These are phyloP conservation scores for Silene uniflora DNA, from an alignment of 148 eudicot genomes.

Conservation along the genomic window DNA sequence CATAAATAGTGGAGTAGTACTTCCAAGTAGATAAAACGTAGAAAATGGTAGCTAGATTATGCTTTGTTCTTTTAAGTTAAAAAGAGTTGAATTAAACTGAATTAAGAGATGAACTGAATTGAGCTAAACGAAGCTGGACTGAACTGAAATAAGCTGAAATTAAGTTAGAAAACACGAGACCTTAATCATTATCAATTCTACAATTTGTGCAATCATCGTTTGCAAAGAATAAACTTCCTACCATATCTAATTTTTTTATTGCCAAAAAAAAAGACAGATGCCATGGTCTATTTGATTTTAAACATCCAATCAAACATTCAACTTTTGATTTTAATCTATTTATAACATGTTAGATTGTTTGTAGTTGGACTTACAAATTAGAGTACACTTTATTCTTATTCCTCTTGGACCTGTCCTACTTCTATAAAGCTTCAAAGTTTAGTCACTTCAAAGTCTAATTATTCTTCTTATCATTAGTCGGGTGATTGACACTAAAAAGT, in stretches of 20 bases:
- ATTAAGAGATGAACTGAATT: no score
- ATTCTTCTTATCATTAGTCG: slow-evolving; percentile 18
- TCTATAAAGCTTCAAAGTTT: slow-evolving; percentile 10
- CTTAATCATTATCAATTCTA: no score
- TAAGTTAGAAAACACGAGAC: no score
- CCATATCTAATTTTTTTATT: not conserved
- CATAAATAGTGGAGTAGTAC: no score
- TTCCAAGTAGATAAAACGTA: no score
- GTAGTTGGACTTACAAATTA: slow-evolving; percentile 1
- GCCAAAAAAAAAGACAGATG: not conserved
- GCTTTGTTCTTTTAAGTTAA: no score
- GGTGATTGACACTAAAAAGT: slow-evolving; percentile 1
- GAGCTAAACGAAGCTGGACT: no score
- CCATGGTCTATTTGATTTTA: slow-evolving; percentile 2
- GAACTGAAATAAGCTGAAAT: no score
- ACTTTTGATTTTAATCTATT: slow-evolving; percentile 6
- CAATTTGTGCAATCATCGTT: no score
- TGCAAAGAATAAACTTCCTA: not conserved
- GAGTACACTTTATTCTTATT: slow-evolving; percentile 30
- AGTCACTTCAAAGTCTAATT: slow-evolving; percentile 9
- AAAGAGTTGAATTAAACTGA: no score
- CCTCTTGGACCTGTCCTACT: slow-evolving; percentile 14
- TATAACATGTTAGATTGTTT: not conserved
- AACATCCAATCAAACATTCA: not conserved
- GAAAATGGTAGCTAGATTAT: no score